Conservation (phyloP, 140 eudicot genomes). For the Cichorium intybus region DNA sequence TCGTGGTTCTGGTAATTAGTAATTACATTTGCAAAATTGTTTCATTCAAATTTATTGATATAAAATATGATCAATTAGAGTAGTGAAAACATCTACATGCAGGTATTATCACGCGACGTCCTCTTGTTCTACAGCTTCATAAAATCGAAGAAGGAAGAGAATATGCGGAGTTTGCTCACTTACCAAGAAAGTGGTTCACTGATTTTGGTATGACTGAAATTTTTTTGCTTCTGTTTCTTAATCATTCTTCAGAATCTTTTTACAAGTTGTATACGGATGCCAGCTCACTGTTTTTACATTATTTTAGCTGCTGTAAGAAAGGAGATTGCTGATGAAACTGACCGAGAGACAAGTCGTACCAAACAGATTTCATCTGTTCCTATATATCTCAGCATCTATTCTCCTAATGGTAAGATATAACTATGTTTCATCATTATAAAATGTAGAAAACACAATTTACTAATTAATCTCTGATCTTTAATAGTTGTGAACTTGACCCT, state of each 20-base stretch:
- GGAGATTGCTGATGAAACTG: constrained; percentile 97
- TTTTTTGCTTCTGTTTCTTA: not conserved
- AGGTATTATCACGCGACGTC: constrained; percentile 62
- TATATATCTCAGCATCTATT: constrained; percentile 89
- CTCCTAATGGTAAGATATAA: constrained; percentile 74
- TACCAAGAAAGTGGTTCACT: constrained; percentile 68
- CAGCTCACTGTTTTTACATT: constrained; percentile 9
- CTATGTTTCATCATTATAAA: constrained; percentile 14
- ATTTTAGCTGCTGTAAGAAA: constrained; percentile 85
- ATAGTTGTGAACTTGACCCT: constrained; percentile 57
- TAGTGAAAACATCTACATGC: constrained; percentile 11
- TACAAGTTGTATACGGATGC: constrained; percentile 1
- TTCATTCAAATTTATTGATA: not conserved
- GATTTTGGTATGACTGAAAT: constrained; percentile 64
- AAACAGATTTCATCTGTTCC: constrained; percentile 84
- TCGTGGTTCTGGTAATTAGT: constrained; percentile 62
- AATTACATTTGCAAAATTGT: not conserved
- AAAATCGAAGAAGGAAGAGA: constrained; percentile 49
- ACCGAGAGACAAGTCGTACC: constrained; percentile 87
- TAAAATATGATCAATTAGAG: constrained; percentile 3
- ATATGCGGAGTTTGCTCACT: constrained; percentile 93
- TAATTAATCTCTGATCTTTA: constrained; percentile 16
- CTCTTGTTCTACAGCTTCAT: constrained; percentile 55
- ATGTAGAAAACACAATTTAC: constrained; percentile 1
- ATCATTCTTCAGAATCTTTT: not conserved